Percentiles rank a stretch among this genome's conserved stretches.
These are phyloP conservation scores for Vigna nakashimae DNA, from an alignment of 306 rosid genomes.

Conservation along the genomic window DNA sequence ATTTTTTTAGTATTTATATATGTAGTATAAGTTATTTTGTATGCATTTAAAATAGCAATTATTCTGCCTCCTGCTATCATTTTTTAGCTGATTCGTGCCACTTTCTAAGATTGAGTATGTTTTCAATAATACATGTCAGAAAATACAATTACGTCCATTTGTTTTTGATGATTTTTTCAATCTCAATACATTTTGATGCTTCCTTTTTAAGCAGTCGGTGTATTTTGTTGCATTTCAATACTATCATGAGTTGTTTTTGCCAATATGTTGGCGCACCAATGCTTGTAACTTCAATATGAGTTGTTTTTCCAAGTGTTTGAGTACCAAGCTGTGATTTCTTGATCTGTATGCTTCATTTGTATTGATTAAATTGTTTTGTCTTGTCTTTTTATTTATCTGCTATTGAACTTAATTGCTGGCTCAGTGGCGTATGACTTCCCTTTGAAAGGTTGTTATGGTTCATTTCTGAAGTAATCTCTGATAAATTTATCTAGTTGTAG, in stretches of 20 bases:
- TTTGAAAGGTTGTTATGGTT: too few species aligned
- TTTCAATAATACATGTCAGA: background rate
- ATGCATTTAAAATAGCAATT: background rate
- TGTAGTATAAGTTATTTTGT: background rate
- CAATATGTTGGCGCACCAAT: background rate
- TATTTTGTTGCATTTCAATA: background rate
- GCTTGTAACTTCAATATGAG: background rate
- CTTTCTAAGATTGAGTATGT: background rate
- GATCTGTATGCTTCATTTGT: constrained; percentile 19
- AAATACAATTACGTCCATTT: background rate
- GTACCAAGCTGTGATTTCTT: constrained; percentile 20
- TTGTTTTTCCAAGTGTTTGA: background rate
- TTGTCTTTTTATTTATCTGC: background rate
- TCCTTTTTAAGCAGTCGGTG: background rate
- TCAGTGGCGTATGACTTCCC: background rate
- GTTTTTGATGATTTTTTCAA: background rate
- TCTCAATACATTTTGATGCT: background rate
- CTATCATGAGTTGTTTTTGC: constrained; percentile 5
- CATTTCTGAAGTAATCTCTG: too few species aligned
- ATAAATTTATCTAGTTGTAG: too few species aligned
- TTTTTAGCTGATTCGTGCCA: background rate
- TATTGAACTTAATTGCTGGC: constrained; percentile 22
- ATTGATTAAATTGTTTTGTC: background rate
- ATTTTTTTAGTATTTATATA: background rate
- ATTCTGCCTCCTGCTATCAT: background rate